A percentile compares a stretch with the other conserved stretches of the same genome.
phyloP scores from a whole-genome alignment of 176 grass and related monocot species.

The Musa acuminata region DNA sequence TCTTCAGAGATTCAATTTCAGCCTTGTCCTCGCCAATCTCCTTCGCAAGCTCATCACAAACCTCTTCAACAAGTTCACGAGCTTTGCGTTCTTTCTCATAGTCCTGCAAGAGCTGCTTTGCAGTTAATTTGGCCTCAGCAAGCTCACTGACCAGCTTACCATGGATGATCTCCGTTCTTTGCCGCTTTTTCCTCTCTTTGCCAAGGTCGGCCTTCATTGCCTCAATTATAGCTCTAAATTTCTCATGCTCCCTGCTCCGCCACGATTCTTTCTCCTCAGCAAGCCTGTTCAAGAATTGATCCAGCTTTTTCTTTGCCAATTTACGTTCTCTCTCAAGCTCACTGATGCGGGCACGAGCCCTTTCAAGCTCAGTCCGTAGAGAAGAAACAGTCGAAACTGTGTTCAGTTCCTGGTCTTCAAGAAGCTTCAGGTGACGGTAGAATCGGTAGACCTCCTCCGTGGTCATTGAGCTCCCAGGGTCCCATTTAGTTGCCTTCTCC shows the following conservation, averaged over 20 bases:
- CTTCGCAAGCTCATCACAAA: constrained; percentile 87
- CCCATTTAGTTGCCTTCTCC: constrained; percentile 98
- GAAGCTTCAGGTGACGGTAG: constrained; percentile 62
- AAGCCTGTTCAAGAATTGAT: constrained; percentile 83
- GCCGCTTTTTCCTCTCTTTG: constrained; percentile 75
- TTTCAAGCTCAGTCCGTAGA: constrained; percentile 57
- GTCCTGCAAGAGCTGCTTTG: constrained; percentile 66
- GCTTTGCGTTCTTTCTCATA: constrained; percentile 78
- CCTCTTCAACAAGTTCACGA: constrained; percentile 70
- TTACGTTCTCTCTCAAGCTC: constrained; percentile 60
- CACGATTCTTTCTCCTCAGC: constrained; percentile 83
- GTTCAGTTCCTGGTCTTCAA: constrained; percentile 44
- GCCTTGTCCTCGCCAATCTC: constrained; percentile 90
- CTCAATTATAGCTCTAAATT: constrained; percentile 61
- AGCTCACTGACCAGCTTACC: constrained; percentile 65
- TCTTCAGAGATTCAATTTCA: constrained; percentile 75
- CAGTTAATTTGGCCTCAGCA: constrained; percentile 59
- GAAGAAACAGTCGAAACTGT: constrained; percentile 35
- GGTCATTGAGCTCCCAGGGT: constrained; percentile 58
- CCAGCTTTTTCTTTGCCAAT: constrained; percentile 76
- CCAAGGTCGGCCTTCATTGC: constrained; percentile 85
- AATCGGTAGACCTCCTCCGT: constrained; percentile 62
- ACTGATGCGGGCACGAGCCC: constrained; percentile 44
- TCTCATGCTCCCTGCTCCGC: constrained; percentile 80
- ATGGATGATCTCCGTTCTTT: constrained; percentile 61